Evolutionary conservation across 352 stramenopile genomes (phyloP), one percentile per base, ranked within the genome.

Genomic region (Peronospora belbahrii): DNA sequence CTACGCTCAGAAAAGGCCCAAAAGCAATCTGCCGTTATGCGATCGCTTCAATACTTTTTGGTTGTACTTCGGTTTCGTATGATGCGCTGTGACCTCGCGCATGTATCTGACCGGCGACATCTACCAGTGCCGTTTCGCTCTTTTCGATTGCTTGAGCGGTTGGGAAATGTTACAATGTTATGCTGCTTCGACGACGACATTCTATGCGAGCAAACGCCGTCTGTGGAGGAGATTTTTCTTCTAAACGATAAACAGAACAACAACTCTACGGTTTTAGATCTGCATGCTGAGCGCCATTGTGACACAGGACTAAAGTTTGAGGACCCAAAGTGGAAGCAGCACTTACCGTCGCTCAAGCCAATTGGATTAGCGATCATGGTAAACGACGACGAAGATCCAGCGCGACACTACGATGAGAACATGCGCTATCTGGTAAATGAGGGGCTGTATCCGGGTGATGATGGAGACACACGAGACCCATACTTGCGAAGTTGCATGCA

Each of bases 141-240:
- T 4, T 90, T 93, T 24, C 76, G 82, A 2, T 50, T 94, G 7
- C 59, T 94, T 0, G 82, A 94, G 30, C 73, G 82, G 0, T 62
- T 94, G 11, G 82, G 82, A 0, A 91, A 77, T 56, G 83, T 80
- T 18, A 94, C 79, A 11, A 91, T 94, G 82, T 59, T 94, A 1
- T 94, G 82, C 57, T 91, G 82, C 47, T 91, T 91, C 38, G 82
- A 94, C 40, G 82, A 91, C 14, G 82, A 94, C 48, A 82, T 94
- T 25, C 45, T 94, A 27, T 94, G 82, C 34, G 79, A 94, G 38
- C 72, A 85, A 50, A 62, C 77, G 9, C 75, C 82, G 17, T 86
- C 68, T 0, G 75, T 82, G 4, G 82, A 94, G 58, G 82, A 94
- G 47, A 86, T 94, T 32, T 94, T 89, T 32, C 45, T 94, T 15